Conservation (phyloP, 2,329 filamentous ascomycete genomes). For the Aspergillus novoparasiticus region DNA sequence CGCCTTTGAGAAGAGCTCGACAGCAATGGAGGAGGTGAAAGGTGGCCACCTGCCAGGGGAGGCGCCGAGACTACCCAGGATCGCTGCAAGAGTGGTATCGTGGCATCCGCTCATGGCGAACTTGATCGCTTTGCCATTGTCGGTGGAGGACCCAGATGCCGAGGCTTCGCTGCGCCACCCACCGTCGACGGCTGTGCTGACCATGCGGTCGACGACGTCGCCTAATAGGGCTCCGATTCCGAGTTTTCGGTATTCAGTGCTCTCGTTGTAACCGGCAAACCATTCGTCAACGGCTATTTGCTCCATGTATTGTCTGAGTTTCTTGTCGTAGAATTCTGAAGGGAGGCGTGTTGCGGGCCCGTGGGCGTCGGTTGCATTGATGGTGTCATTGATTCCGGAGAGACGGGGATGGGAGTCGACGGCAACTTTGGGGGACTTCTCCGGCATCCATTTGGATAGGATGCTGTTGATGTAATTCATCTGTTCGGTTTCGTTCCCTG, state of each 20-base stretch:
- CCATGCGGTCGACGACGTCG: constrained; percentile 77
- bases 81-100: constrained; percentile 85
- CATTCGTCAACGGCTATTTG: constrained; percentile 84
- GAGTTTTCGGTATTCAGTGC: constrained; percentile 80
- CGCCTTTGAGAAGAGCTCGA: constrained; percentile 75
- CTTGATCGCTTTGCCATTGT: constrained; percentile 55
- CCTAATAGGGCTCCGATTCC: constrained; percentile 85
- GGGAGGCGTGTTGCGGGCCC: constrained; percentile 78
- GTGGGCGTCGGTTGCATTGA: constrained; percentile 87
- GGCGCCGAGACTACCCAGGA: constrained; percentile 76
- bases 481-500: constrained; percentile 71
- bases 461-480: constrained; percentile 80
- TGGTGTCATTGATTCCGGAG: constrained; percentile 89
- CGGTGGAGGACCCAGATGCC: constrained; percentile 48
- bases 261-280: constrained; percentile 85
- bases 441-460: constrained; percentile 84
- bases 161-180: constrained; percentile 55
- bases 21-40: constrained; percentile 86
- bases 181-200: constrained; percentile 63
- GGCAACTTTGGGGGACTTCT: constrained; percentile 66
- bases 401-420: constrained; percentile 84
- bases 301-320: constrained; percentile 69
- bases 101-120: constrained; percentile 86
- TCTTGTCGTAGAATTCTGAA: constrained; percentile 80
- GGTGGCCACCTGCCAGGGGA: constrained; percentile 83